Conservation (phyloP, 2,329 filamentous ascomycete species). For the Aspergillus amoenus region DNA sequence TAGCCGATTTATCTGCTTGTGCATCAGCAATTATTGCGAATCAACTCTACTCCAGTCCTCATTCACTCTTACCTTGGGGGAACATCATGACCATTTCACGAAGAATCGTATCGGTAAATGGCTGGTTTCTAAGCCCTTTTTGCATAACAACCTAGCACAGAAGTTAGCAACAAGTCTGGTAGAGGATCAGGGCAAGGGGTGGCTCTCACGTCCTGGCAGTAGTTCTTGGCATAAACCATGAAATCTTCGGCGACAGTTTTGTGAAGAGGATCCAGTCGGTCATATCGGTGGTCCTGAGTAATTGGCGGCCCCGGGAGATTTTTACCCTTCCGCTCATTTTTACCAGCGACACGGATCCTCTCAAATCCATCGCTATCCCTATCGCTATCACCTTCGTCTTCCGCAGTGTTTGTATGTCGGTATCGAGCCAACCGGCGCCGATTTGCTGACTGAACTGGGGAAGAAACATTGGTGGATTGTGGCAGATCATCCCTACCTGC, state of each 20-base stretch:
- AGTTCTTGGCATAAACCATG: constrained; percentile 44
- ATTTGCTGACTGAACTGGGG: constrained; percentile 55
- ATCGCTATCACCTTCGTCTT: constrained; percentile 31
- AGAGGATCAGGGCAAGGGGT: not conserved
- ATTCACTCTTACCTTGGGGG: constrained; percentile 36
- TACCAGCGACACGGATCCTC: constrained; percentile 38
- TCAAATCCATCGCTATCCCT: constrained; percentile 47
- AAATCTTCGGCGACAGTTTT: constrained; percentile 50
- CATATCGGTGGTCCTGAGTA: constrained; percentile 43
- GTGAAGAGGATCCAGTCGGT: constrained; percentile 44
- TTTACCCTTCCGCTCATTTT: constrained; percentile 24
- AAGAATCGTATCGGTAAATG: constrained; percentile 47
- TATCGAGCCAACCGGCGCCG: constrained; percentile 34
- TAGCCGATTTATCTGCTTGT: constrained; percentile 34
- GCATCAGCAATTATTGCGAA: constrained; percentile 12
- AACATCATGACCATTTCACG: constrained; percentile 51
- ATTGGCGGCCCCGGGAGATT: constrained; percentile 47
- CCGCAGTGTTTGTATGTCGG: constrained; percentile 22
- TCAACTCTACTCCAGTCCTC: not conserved
- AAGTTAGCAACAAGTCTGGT: constrained; percentile 9
- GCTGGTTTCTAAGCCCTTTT: constrained; percentile 45
- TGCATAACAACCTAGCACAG: constrained; percentile 41
- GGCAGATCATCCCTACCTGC: constrained; percentile 50
- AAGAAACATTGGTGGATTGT: constrained; percentile 67
- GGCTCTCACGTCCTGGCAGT: constrained; percentile 40